Percentiles rank a stretch among this genome's conserved stretches.
These are phyloP conservation scores for Lotus japonicus DNA, from an alignment of 306 rosid species.

Conservation along the genomic window DNA sequence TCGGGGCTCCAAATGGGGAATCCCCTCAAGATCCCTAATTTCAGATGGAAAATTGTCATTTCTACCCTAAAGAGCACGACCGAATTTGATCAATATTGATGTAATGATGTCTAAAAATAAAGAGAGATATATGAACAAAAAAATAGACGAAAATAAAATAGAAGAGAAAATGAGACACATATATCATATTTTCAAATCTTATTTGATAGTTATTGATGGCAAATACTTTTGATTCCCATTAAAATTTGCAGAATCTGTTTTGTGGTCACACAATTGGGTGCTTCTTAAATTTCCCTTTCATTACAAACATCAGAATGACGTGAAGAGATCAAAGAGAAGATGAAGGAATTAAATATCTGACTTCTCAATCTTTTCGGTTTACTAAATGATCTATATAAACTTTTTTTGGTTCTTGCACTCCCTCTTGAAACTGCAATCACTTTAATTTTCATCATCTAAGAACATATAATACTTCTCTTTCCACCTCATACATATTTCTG, in stretches of 20 bases:
- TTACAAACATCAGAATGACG: conserved; percentile 27
- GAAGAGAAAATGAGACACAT: too few relatives aligned
- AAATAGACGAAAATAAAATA: too few relatives aligned
- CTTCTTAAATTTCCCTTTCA: conserved; percentile 14
- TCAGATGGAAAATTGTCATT: too few relatives aligned
- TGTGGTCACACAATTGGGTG: conserved; percentile 18
- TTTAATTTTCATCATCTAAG: neutral
- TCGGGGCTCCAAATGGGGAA: too few relatives aligned
- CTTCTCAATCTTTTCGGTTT: conserved; percentile 1
- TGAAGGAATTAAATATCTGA: neutral
- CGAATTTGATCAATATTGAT: too few relatives aligned
- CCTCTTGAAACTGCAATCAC: neutral
- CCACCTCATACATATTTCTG: neutral
- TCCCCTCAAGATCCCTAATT: too few relatives aligned
- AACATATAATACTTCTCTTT: neutral
- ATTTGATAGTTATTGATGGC: conserved; percentile 8
- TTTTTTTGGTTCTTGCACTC: neutral
- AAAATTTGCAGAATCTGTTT: conserved; percentile 17
- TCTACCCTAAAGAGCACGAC: too few relatives aligned
- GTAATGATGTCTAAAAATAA: too few relatives aligned
- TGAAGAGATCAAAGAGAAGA: conserved; percentile 17
- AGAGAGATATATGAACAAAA: too few relatives aligned
- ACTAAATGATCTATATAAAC: neutral
- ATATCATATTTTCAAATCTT: too few relatives aligned
- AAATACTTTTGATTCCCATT: conserved; percentile 26